These are phyloP conservation scores for Pseudoneurospora amorphoporcata DNA, from an alignment of 495 filamentous ascomycete genomes.

Conservation along the genomic window DNA sequence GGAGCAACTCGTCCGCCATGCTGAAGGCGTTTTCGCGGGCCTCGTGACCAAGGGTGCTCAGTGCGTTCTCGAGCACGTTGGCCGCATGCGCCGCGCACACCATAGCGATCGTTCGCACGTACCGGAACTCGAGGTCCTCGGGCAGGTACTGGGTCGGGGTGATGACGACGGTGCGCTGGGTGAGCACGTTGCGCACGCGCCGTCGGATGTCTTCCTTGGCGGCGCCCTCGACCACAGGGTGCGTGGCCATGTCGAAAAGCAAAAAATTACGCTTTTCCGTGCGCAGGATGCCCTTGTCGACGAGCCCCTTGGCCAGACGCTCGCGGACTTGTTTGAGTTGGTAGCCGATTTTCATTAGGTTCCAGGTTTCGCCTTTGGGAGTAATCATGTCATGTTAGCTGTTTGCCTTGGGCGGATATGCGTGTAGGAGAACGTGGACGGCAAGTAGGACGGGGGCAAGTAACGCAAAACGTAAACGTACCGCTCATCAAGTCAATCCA, in stretches of 20 bases:
- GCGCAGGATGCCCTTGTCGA: constrained; percentile 95
- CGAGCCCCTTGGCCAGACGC: constrained; percentile 92
- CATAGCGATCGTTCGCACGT: constrained; percentile 85
- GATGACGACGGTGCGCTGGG: constrained; percentile 85
- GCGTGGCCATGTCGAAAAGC: constrained; percentile 98
- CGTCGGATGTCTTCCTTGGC: constrained; percentile 95
- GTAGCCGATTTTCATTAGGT: constrained; percentile 99
- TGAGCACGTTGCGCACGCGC: constrained; percentile 85
- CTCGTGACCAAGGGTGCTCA: constrained; percentile 88
- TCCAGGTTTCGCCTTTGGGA: constrained; percentile 88
- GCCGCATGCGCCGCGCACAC: constrained; percentile 97
- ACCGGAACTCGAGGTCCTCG: constrained; percentile 87
- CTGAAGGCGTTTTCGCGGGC: constrained; percentile 87
- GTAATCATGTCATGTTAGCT: not conserved
- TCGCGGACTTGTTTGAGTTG: constrained; percentile 98
- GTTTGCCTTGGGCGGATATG: not conserved
- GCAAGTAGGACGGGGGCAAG: not conserved
- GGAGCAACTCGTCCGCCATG: constrained; percentile 90
- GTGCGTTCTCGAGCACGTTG: constrained; percentile 95
- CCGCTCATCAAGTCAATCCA: constrained; percentile 99
- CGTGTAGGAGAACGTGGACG: not conserved
- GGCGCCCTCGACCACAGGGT: constrained; percentile 93
- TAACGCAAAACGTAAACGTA: constrained; percentile 39
- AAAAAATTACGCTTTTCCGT: constrained; percentile 99
- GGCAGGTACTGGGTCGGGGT: constrained; percentile 76